phyloP scores from a whole-genome alignment of 345 rosid species.

The Rhizophora apiculata region DNA sequence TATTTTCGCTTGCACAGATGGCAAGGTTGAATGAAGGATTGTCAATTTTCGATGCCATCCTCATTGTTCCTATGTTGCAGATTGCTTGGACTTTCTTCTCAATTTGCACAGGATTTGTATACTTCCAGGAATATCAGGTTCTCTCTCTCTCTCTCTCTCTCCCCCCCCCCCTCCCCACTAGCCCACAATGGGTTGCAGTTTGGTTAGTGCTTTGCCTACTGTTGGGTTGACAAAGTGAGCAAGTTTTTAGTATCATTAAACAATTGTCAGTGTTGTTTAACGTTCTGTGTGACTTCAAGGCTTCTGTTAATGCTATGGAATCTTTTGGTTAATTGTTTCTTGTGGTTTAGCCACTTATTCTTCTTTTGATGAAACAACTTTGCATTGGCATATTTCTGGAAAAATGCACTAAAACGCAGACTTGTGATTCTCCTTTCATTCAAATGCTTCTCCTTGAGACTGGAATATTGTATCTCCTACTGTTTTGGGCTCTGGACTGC shows the following conservation, averaged over 20 bases:
- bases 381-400: neutral
- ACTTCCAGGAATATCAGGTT: constrained; percentile 98
- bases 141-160: constrained; percentile 19
- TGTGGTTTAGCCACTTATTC: too few relatives aligned
- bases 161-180: neutral
- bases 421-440: neutral
- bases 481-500: neutral
- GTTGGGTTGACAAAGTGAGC: too few relatives aligned
- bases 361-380: neutral
- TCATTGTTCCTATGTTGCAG: constrained; percentile 99
- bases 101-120: constrained; percentile 93
- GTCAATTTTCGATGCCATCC: constrained; percentile 85
- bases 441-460: neutral
- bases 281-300: too few relatives aligned
- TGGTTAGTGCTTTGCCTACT: too few relatives aligned
- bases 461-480: neutral
- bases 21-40: constrained; percentile 93
- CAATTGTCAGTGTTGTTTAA: too few relatives aligned
- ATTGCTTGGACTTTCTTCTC: constrained; percentile 99
- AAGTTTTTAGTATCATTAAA: too few relatives aligned
- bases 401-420: neutral
- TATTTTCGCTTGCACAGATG: constrained; percentile 54
- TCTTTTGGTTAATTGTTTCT: too few relatives aligned
- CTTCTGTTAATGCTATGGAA: too few relatives aligned
- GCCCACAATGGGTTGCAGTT: too few relatives aligned